These are phyloP conservation scores for Pythium phragmitis DNA, from an alignment of 352 stramenopile species.

Conservation along the genomic window DNA sequence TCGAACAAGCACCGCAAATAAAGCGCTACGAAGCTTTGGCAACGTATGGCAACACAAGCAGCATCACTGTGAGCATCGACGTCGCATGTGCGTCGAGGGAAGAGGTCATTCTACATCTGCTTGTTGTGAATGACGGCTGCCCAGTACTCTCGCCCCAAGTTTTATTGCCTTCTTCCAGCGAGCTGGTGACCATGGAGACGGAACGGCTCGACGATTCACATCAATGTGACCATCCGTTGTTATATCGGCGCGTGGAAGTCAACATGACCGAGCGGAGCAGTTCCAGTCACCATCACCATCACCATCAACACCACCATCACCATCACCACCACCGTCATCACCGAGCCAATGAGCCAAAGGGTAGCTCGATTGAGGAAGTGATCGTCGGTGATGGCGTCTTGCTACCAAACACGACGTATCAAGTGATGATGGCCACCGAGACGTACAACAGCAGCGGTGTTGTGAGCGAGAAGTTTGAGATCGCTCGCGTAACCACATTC, in stretches of 20 bases:
- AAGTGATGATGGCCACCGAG: slow-evolving; percentile 29
- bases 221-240: slow-evolving; percentile 22
- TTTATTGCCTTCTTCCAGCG: slow-evolving; percentile 1
- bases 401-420: slow-evolving; percentile 31
- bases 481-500: slow-evolving; percentile 43
- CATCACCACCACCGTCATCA: slow-evolving; percentile 9
- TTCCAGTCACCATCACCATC: slow-evolving; percentile 9
- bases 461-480: slow-evolving; percentile 45
- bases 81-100: slow-evolving; percentile 49
- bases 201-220: neutral
- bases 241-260: slow-evolving; percentile 34
- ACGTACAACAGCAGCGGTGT: slow-evolving; percentile 40
- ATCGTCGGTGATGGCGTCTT: slow-evolving; percentile 10
- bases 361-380: slow-evolving; percentile 25
- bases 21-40: slow-evolving; percentile 39
- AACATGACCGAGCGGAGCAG: slow-evolving; percentile 19
- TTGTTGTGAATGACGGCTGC: slow-evolving; percentile 49
- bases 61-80: slow-evolving; percentile 58
- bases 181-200: neutral
- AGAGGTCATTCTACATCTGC: slow-evolving; percentile 47
- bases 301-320: slow-evolving; percentile 19
- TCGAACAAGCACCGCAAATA: slow-evolving; percentile 49
- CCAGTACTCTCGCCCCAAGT: slow-evolving; percentile 16
- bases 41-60: slow-evolving; percentile 54
- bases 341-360: neutral